Evolutionary conservation across 1,284 basidiomycete species (phyloP).

Genomic region (Puccinia polysora): DNA sequence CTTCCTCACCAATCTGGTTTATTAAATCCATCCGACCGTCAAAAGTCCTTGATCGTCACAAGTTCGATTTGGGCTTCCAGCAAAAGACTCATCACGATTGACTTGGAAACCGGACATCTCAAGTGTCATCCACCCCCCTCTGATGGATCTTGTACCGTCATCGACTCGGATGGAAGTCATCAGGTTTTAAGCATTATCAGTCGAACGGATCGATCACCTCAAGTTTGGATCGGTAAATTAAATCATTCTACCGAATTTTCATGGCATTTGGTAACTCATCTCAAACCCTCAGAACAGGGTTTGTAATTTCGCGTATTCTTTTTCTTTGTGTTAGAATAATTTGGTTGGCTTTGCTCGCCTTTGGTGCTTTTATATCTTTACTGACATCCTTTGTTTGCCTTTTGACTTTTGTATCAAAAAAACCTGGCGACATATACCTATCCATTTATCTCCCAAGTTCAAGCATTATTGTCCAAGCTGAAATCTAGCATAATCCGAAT

Average conservation of each 20-base stretch:
- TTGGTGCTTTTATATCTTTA: no score
- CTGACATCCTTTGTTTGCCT: no score
- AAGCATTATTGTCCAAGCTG: constrained; percentile 46
- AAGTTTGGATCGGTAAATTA: constrained; percentile 14
- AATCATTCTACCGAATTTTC: neutral
- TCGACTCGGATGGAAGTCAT: neutral
- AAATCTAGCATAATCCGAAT: constrained; percentile 61
- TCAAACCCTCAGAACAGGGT: constrained; percentile 15
- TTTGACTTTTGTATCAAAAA: no score
- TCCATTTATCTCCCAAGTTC: no score
- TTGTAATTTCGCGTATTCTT: neutral
- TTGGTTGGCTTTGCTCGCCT: no score
- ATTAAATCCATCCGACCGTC: constrained; percentile 45
- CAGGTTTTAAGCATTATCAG: constrained; percentile 4
- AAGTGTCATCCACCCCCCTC: constrained; percentile 44
- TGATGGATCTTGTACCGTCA: constrained; percentile 10
- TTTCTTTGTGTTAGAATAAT: neutral
- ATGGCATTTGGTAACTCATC: constrained; percentile 9
- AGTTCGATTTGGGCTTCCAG: constrained; percentile 60
- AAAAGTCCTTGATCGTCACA: constrained; percentile 55
- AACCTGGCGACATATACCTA: no score
- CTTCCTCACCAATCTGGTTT: constrained; percentile 58
- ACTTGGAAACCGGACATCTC: constrained; percentile 54
- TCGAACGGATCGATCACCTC: constrained; percentile 13
- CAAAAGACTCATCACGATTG: constrained; percentile 57